Evolutionary conservation across 306 rosid species (phyloP).

Genomic region (Clitoria ternatea): DNA sequence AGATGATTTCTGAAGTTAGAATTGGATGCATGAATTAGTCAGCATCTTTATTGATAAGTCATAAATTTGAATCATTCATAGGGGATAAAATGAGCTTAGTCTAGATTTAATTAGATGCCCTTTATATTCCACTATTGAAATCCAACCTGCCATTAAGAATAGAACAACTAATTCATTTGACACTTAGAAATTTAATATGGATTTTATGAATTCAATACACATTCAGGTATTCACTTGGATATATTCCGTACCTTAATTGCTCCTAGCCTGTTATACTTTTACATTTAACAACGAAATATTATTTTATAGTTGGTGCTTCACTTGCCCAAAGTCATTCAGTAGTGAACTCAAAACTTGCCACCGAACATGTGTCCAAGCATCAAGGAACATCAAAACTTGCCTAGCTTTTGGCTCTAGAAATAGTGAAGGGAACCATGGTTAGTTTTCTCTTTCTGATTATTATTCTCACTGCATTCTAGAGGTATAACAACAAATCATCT

Average conservation of each 20-base stretch:
- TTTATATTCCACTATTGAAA: not conserved
- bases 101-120: not conserved
- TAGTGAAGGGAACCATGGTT: conserved; percentile 70
- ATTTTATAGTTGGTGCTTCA: conserved; percentile 50
- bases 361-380: conserved; percentile 42
- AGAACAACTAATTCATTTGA: not conserved
- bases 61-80: not conserved
- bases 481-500: conserved; percentile 65
- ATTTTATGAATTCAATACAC: not conserved
- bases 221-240: not conserved
- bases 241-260: not conserved
- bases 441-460: conserved; percentile 68
- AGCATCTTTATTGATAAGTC: not conserved
- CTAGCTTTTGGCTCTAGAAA: conserved; percentile 86
- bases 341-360: conserved; percentile 32
- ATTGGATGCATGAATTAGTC: not conserved
- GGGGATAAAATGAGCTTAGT: not conserved
- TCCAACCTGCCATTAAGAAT: not conserved
- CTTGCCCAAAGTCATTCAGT: conserved; percentile 45
- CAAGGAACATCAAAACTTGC: conserved; percentile 62
- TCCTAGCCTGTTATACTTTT: conserved; percentile 11
- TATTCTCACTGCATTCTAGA: conserved; percentile 61
- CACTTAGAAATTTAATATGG: too few species aligned
- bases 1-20: conserved; percentile 6
- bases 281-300: conserved; percentile 23